Evolutionary conservation across 2,329 filamentous ascomycete species (phyloP).

Genomic region (Ophiostoma tasmaniense): DNA sequence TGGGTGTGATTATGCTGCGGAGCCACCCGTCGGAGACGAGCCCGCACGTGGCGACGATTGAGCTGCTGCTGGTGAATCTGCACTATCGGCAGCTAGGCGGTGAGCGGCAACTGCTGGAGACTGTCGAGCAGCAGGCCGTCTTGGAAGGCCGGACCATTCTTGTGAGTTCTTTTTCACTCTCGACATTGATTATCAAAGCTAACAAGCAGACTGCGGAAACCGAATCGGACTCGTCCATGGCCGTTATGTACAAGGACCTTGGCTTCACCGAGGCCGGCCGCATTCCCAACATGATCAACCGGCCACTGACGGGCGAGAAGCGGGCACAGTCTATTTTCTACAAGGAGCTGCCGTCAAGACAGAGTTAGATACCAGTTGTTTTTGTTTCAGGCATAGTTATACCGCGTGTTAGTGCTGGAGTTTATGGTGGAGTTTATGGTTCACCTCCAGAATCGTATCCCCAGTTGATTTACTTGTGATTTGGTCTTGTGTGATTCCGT

Average conservation of each 20-base stretch:
- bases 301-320: constrained; percentile 39
- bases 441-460: background rate
- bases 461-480: background rate
- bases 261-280: constrained; percentile 48
- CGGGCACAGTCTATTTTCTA: constrained; percentile 50
- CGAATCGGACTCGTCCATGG: constrained; percentile 43
- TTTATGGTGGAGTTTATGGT: constrained; percentile 1
- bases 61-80: constrained; percentile 50
- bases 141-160: constrained; percentile 42
- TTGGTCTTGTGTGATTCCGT: background rate
- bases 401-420: background rate
- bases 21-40: constrained; percentile 48
- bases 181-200: background rate
- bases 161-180: constrained; percentile 33
- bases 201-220: constrained; percentile 28
- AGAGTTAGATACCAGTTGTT: background rate
- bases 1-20: constrained; percentile 48
- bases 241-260: constrained; percentile 43
- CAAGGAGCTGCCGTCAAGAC: constrained; percentile 38
- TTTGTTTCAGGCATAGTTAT: background rate
- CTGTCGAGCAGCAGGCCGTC: constrained; percentile 47
- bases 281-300: constrained; percentile 44
- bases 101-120: constrained; percentile 42
- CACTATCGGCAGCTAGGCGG: constrained; percentile 43
- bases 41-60: constrained; percentile 44